These are phyloP conservation scores for Lipomyces starkeyi DNA, from an alignment of 805 yeast genomes.

Conservation along the genomic window DNA sequence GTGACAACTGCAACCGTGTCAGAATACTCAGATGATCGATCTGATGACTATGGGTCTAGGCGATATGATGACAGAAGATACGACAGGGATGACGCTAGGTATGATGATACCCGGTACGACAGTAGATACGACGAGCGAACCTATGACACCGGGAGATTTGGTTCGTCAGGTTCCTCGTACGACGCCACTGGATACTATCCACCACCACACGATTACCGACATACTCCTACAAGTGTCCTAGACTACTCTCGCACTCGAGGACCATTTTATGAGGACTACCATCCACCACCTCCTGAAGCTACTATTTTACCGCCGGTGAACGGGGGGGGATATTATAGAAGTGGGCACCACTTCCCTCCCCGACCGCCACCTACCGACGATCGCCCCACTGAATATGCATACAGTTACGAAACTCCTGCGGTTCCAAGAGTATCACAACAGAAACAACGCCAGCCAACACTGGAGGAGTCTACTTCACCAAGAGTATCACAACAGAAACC, in stretches of 20 bases:
- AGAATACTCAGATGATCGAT: slow-evolving; percentile 16
- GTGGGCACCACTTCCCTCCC: background rate
- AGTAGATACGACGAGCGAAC: background rate
- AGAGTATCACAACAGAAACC: background rate
- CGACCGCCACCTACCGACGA: background rate
- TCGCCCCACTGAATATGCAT: background rate
- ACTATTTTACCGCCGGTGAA: slow-evolving; percentile 17
- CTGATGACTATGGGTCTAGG: slow-evolving; percentile 13
- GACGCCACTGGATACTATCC: slow-evolving; percentile 1
- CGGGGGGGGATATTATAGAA: background rate
- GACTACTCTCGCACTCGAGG: background rate
- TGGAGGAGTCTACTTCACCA: background rate
- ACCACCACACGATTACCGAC: background rate
- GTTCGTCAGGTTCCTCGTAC: background rate
- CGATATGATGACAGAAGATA: slow-evolving; percentile 8
- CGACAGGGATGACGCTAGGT: background rate
- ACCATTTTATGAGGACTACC: slow-evolving; percentile 16
- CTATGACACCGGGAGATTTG: background rate
- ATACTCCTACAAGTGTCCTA: background rate
- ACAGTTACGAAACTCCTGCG: background rate
- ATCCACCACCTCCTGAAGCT: slow-evolving; percentile 27
- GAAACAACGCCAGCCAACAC: background rate
- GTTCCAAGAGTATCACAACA: background rate
- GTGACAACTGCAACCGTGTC: background rate
- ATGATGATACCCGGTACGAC: background rate